Evolutionary conservation across 805 yeast species (phyloP).

Genomic region (Hanseniaspora occidentalis): DNA sequence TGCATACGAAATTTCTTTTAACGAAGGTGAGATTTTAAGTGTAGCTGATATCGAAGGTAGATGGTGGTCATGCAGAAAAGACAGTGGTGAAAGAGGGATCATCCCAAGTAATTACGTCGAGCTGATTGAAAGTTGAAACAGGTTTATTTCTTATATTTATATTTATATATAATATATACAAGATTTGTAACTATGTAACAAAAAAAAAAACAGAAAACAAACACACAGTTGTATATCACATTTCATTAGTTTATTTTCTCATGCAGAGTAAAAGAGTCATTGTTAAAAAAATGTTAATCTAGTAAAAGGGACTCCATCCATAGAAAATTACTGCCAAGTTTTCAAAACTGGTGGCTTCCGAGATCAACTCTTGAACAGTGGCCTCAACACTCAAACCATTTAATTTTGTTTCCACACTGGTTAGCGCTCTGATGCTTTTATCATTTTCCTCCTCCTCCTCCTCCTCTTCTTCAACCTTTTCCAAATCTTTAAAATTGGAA

Average conservation of each 20-base stretch:
- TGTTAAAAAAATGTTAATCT: too few relatives aligned
- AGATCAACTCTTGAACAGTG: slow-evolving; percentile 64
- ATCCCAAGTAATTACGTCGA: slow-evolving; percentile 93
- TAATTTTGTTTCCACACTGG: slow-evolving; percentile 59
- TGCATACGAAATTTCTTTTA: slow-evolving; percentile 82
- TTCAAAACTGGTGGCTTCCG: slow-evolving; percentile 54
- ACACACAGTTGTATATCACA: not conserved
- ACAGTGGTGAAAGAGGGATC: slow-evolving; percentile 87
- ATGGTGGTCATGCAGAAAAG: slow-evolving; percentile 96
- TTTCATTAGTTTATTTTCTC: not conserved
- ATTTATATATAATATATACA: too few relatives aligned
- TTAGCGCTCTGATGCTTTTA: slow-evolving; percentile 61
- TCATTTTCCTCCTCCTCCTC: slow-evolving; percentile 14
- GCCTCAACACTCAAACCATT: slow-evolving; percentile 70
- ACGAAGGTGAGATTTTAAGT: slow-evolving; percentile 80
- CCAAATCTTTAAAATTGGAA: slow-evolving; percentile 9
- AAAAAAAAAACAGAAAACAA: too few relatives aligned
- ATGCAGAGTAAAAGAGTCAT: too few relatives aligned
- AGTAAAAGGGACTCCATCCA: slow-evolving; percentile 80
- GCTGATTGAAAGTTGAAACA: slow-evolving; percentile 34
- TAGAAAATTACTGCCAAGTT: slow-evolving; percentile 65
- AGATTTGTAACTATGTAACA: too few relatives aligned
- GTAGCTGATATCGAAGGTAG: slow-evolving; percentile 89
- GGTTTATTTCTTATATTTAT: not conserved
- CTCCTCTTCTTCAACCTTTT: slow-evolving; percentile 8